A percentile compares a stretch with the other conserved stretches of the same genome.
Conservation (phyloP, 768 basidiomycete genomes). For the Calocybe gangraenosa region DNA sequence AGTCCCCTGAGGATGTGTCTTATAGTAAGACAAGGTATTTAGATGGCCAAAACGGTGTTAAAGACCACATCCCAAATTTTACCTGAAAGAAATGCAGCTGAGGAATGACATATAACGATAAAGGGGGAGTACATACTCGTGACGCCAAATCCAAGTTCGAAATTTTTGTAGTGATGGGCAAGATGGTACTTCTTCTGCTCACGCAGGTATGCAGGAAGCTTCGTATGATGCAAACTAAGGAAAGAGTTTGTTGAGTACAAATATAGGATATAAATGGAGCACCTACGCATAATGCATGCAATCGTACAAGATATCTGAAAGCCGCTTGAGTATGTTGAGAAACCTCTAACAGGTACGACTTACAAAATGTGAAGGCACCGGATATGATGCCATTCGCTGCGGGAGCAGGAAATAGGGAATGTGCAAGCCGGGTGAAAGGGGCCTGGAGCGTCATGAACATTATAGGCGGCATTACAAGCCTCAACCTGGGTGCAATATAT, state of each 20-base stretch:
- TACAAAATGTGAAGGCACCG: conserved; percentile 77
- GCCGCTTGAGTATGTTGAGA: conserved; percentile 3
- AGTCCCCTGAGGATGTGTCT: no score
- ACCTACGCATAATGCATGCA: conserved; percentile 89
- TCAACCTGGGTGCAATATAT: conserved; percentile 43
- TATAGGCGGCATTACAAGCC: conserved; percentile 95
- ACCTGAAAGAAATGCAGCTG: conserved; percentile 35
- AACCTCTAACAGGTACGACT: conserved; percentile 20
- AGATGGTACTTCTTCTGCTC: conserved; percentile 98
- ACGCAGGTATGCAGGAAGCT: conserved; percentile 77
- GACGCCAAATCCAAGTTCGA: conserved; percentile 95
- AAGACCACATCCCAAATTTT: conserved; percentile 96
- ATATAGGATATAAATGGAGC: not conserved
- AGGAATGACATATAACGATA: not conserved
- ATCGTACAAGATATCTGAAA: conserved; percentile 75
- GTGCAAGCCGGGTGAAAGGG: conserved; percentile 85
- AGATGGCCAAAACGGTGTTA: conserved; percentile 73
- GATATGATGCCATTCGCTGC: conserved; percentile 91
- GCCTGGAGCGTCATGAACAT: conserved; percentile 73
- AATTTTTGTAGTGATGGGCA: conserved; percentile 98
- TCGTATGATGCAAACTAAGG: conserved; percentile 76
- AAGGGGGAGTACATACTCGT: conserved; percentile 56
- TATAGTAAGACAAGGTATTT: conserved; percentile 11
- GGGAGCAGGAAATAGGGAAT: conserved; percentile 75
- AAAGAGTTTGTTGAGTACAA: not conserved